Base-by-base conservation (phyloP, 2,329 filamentous ascomycete species). In the Sordariomycetes sp. region DNA sequence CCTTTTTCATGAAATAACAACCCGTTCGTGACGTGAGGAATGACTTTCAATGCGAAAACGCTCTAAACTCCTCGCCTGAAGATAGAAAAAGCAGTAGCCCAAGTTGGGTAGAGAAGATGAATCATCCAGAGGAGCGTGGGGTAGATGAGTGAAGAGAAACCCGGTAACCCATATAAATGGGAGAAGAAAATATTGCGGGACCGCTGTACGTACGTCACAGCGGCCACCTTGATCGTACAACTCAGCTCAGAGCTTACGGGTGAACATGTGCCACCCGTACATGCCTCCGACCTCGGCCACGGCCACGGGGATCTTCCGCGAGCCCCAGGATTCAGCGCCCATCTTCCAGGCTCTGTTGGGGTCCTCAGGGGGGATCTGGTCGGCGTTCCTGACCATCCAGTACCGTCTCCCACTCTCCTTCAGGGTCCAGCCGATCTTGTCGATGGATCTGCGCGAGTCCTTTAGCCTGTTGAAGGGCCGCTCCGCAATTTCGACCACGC, bases 201-300 rank as follows among this genome's bases (percentile, higher is more conserved):
- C 42, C 58, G 45, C 45, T 24, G 22, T 22, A 13, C 3, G 36
- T n/a, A 22, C 17, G 22, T 10, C 20, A 25, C 42, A 59, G 25
- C 22, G 45, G 20, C 45, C 45, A 20, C 8, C 25, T 48, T 55
- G 53, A 58, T 32, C 12, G 51, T 45, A 57, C 36, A 55, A 45
- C 45, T 50, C 12, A 8, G 22, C 55, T 73, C 69, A 83, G 58
- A 83, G 68, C 65, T 78, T 77, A 62, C 79, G 72, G 64, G 79
- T 79, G 70, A 83, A 84, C 80, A 84, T 84, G 64, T 79, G 83
- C 25, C 74, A 79, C 24, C 94, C 94, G 67, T 97, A 96, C 66
- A 95, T 95, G 61, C 90, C 90, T 64, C 96, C 94, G 28, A 97
- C 87, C 69, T 97, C 92, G 56, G 91, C 89, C 65, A 84, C 82